Conservation (phyloP, 73 alveolate species). For the Paramecium pentaurelia region DNA sequence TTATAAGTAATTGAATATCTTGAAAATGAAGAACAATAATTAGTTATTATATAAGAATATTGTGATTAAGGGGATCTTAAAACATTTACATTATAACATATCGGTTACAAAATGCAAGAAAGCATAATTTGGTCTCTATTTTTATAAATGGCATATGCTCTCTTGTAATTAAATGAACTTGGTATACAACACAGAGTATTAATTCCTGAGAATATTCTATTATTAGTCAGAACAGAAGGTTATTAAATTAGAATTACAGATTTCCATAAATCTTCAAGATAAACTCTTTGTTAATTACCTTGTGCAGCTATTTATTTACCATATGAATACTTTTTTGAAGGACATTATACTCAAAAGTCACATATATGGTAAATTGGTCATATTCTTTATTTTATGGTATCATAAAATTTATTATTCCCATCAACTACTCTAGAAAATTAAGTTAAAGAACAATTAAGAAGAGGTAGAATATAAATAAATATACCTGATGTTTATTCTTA, state of each 20-base stretch:
- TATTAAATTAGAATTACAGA: constrained; percentile 15
- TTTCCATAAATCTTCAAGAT: neutral
- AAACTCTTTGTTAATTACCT: neutral
- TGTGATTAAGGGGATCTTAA: constrained; percentile 45
- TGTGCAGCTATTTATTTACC: constrained; percentile 40
- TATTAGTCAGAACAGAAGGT: constrained; percentile 30
- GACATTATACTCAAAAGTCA: constrained; percentile 20
- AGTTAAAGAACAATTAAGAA: constrained; percentile 19
- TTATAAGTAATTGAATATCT: constrained; percentile 18
- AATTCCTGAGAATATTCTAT: neutral
- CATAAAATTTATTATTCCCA: constrained; percentile 14
- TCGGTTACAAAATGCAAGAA: constrained; percentile 39
- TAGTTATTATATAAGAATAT: constrained; percentile 26
- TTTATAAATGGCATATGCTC: neutral
- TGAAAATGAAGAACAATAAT: constrained; percentile 18
- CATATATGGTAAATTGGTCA: constrained; percentile 41
- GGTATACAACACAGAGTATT: neutral
- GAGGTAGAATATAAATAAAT: neutral
- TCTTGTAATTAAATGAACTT: constrained; percentile 5
- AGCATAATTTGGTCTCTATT: constrained; percentile 31
- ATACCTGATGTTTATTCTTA: neutral
- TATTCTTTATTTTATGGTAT: constrained; percentile 4
- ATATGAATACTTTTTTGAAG: constrained; percentile 22
- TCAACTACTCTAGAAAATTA: neutral
- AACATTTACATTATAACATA: constrained; percentile 19